Base-by-base conservation (phyloP, 73 alveolate species). In the Halteria grandinella region DNA sequence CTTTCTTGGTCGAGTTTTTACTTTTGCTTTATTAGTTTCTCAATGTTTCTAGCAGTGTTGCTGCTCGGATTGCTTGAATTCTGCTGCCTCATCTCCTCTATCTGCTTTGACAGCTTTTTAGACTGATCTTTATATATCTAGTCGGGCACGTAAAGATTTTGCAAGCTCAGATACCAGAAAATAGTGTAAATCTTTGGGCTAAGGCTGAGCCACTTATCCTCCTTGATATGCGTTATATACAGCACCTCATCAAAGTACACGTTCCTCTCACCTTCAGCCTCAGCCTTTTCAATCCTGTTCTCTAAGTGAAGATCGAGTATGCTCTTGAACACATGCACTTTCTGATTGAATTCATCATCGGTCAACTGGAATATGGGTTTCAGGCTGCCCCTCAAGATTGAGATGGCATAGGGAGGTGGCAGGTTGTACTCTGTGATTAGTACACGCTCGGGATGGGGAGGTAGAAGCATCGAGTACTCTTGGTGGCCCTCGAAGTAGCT, bases 391-490 rank as follows among this genome's bases (percentile, higher is more conserved):
- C 95, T 85, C 25, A 87, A 49, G 8, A 81, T 59, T 32, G 21
- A 74, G 83, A 87, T 72, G 25, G 81, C 78, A 23, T 80, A 77
- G 23, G 55, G 83, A 6, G 89, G 88, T 0, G 84, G 77, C 31
- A 87, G 78, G 28, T 33, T n/a, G 49, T 69, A 69, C 14, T 63
- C 51, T 6, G 45, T 11, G 17, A 83, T 71, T 7, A 87, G 70
- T 37, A 58, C 37, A 24, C 41, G 41, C 41, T 79, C 59, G 0
- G 95, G 84, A 18, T 81, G 23, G 12, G 49, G 21, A 2, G 95
- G 91, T 32, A 71, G 85, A 7, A 87, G 66, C 37, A 8, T 23
- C 5, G 78, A 43, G 27, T 58, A 59, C 24, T 24, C 34, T 7
- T 59, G 69, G 8, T 45, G 41, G 23, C 29, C 18, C 43, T 81